Evolutionary conservation across 345 rosid genomes (phyloP).

Genomic region (Citrus maxima): DNA sequence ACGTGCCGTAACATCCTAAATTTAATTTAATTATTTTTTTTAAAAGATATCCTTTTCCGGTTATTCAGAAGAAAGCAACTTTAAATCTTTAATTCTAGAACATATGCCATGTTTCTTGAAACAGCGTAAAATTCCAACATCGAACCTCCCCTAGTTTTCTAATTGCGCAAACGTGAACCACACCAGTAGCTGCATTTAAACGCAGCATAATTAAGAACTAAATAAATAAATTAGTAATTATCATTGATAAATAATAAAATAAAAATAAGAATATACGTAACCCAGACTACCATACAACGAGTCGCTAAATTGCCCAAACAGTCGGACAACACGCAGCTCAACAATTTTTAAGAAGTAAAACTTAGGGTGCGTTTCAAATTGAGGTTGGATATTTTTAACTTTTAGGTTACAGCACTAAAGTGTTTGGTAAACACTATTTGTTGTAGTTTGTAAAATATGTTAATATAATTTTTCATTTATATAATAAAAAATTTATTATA

Average conservation of each 20-base stretch:
- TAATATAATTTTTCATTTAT: fast-evolving
- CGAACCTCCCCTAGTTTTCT: neutral
- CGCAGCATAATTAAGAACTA: neutral
- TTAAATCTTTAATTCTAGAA: neutral
- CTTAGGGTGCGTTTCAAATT: too few relatives aligned
- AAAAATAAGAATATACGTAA: neutral
- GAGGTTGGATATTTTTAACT: too few relatives aligned
- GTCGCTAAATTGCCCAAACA: neutral
- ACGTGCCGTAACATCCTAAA: neutral
- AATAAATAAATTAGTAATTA: neutral
- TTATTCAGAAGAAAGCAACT: neutral
- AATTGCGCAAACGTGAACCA: neutral
- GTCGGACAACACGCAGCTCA: neutral
- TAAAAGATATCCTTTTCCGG: neutral
- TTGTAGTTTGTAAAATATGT: too few relatives aligned
- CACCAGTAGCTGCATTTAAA: neutral
- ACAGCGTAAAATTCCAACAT: neutral
- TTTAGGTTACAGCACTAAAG: fast-evolving
- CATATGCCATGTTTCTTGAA: neutral
- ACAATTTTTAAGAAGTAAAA: neutral
- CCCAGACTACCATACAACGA: neutral
- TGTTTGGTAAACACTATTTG: fast-evolving
- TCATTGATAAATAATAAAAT: neutral
- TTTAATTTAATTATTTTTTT: neutral
- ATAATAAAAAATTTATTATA: too few relatives aligned